Evolutionary conservation across 805 yeast species (phyloP).

Genomic region (Kodamaea kakaduensis): DNA sequence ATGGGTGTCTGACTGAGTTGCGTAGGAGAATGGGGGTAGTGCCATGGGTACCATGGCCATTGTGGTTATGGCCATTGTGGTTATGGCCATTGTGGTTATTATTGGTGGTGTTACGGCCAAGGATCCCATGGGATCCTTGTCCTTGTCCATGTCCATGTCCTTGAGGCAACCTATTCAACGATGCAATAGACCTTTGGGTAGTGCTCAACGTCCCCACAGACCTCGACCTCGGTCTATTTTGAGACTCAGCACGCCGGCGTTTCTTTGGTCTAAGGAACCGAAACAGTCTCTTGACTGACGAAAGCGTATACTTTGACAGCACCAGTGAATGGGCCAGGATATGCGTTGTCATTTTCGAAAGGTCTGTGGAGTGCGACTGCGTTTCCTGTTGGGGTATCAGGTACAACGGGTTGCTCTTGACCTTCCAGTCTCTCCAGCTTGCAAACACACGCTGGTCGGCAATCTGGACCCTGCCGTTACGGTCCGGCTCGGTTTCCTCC

Average conservation of each 20-base stretch:
- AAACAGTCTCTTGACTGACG: slow-evolving; percentile 8
- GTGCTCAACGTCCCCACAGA: too few species aligned
- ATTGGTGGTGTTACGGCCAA: slow-evolving; percentile 4
- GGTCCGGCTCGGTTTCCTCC: slow-evolving; percentile 9
- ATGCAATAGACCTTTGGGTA: not conserved
- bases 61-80: slow-evolving; percentile 1
- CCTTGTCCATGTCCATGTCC: too few species aligned
- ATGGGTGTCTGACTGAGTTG: slow-evolving; percentile 44
- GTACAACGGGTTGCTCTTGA: slow-evolving; percentile 65
- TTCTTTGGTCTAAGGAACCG: slow-evolving; percentile 3
- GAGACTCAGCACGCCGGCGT: slow-evolving; percentile 4
- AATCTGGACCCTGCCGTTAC: not conserved
- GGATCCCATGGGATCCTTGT: slow-evolving; percentile 3
- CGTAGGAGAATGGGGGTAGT: slow-evolving; percentile 2
- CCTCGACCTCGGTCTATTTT: too few species aligned
- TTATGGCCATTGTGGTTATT: not conserved
- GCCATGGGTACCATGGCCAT: not conserved
- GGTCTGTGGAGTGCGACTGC: slow-evolving; percentile 1
- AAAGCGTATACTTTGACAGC: slow-evolving; percentile 10
- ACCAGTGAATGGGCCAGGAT: not conserved
- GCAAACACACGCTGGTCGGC: slow-evolving; percentile 45
- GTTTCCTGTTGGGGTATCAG: slow-evolving; percentile 4
- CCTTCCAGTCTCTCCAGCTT: slow-evolving; percentile 93
- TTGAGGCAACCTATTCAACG: too few species aligned
- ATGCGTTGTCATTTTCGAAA: slow-evolving; percentile 12